A percentile compares a stretch with the other conserved stretches of the same genome.
Conservation (phyloP, 2,329 filamentous ascomycete genomes). For the Paraphaeosphaeria sporulosa region DNA sequence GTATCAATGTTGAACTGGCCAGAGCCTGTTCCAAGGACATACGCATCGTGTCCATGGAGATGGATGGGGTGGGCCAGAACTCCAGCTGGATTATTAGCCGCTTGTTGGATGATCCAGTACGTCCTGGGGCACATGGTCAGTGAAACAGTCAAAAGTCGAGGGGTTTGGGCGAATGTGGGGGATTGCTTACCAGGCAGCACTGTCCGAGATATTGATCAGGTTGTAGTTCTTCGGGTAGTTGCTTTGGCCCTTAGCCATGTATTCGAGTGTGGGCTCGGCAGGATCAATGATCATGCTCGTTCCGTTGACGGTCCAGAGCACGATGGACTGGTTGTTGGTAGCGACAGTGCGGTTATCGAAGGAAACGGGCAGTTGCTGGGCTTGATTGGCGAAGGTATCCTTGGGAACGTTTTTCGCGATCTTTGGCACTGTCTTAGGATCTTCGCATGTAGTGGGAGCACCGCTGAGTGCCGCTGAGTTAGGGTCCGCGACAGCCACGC, state of each 20-base stretch:
- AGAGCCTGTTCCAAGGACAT: constrained; percentile 44
- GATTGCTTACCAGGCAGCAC: constrained; percentile 33
- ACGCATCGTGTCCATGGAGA: constrained; percentile 39
- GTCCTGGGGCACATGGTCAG: too few species aligned
- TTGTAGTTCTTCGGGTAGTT: constrained; percentile 51
- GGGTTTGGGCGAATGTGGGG: too few species aligned
- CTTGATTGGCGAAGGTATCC: constrained; percentile 32
- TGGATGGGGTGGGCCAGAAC: constrained; percentile 37
- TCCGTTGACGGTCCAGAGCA: constrained; percentile 51
- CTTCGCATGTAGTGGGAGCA: constrained; percentile 42
- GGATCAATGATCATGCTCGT: constrained; percentile 58
- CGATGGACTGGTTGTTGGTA: constrained; percentile 31
- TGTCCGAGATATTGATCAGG: constrained; percentile 50
- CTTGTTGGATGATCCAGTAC: constrained; percentile 58
- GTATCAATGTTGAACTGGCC: constrained; percentile 22
- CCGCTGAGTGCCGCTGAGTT: constrained; percentile 33
- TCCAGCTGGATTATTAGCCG: constrained; percentile 36
- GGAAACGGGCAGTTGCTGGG: constrained; percentile 34
- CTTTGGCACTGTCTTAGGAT: constrained; percentile 45
- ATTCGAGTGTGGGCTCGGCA: constrained; percentile 56
- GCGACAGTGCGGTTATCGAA: constrained; percentile 37
- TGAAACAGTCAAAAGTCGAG: too few species aligned
- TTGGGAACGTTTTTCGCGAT: constrained; percentile 46
- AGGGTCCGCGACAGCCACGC: constrained; percentile 45
- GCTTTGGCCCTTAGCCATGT: constrained; percentile 52